These are phyloP conservation scores for Eucalyptus cloeziana DNA, from an alignment of 345 rosid genomes.

Conservation along the genomic window DNA sequence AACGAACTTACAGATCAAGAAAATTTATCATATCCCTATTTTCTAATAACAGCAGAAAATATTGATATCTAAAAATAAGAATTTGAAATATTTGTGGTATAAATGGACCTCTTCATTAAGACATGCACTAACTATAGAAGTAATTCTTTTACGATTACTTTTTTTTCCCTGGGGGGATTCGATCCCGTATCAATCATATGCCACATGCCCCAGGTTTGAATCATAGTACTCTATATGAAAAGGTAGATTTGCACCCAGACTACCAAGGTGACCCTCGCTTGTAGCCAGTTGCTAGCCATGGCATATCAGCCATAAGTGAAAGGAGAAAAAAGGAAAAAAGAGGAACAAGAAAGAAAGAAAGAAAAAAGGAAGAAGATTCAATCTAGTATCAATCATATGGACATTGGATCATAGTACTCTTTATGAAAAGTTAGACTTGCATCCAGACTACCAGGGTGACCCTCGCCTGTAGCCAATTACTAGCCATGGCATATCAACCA, in stretches of 20 bases:
- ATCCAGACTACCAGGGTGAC: background rate
- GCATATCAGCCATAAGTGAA: background rate
- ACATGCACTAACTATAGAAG: background rate
- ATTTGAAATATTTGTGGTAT: background rate
- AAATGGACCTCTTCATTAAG: background rate
- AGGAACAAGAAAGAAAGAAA: background rate
- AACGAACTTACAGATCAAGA: background rate
- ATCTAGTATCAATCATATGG: background rate
- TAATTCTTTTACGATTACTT: background rate
- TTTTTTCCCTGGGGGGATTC: background rate
- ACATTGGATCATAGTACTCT: background rate
- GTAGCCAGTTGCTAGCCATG: background rate
- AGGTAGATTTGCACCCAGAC: accelerated
- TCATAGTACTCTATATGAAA: background rate
- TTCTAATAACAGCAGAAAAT: background rate
- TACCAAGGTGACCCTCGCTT: background rate
- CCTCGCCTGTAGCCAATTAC: background rate
- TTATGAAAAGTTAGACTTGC: background rate
- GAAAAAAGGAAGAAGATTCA: background rate
- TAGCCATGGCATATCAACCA: background rate
- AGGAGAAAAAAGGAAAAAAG: background rate
- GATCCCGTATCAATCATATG: background rate
- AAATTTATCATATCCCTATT: background rate
- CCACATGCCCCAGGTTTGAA: background rate
- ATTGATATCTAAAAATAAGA: background rate